Conservation (phyloP, 106 monocot species). For the Ottelia alismoides region DNA sequence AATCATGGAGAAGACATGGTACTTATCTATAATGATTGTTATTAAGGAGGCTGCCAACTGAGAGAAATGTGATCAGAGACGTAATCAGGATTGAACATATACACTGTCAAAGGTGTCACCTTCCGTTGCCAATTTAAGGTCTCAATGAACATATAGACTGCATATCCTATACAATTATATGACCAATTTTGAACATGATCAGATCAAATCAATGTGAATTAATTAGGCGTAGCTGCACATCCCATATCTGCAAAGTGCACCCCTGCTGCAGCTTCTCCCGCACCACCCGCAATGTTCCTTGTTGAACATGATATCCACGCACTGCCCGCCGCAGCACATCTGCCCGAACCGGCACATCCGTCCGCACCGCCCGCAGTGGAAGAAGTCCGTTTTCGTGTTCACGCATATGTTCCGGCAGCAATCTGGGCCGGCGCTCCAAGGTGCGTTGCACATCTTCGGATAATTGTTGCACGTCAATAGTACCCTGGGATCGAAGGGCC, state of each 20-base stretch:
- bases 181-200: no score
- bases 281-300: constrained; percentile 13
- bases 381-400: constrained; percentile 1
- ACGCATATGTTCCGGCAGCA: constrained; percentile 13
- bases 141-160: no score
- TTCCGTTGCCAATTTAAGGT: no score
- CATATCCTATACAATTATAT: no score
- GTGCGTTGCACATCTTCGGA: constrained; percentile 5
- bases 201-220: no score
- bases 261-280: constrained; percentile 1
- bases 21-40: no score
- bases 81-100: no score
- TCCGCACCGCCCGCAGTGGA: constrained; percentile 17
- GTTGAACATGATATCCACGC: constrained; percentile 11
- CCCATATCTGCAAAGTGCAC: constrained; percentile 9
- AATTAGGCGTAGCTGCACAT: constrained; percentile 14
- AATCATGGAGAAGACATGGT: no score
- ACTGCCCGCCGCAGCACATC: constrained; percentile 8
- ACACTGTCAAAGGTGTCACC: no score
- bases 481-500: neutral
- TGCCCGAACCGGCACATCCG: constrained; percentile 6
- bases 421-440: constrained; percentile 3
- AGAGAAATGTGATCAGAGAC: no score
- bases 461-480: constrained; percentile 4
- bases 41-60: no score